Evolutionary conservation across 1,139 yeast species (phyloP), one percentile per base, ranked within the genome.

Genomic region (Pichia sp.): DNA sequence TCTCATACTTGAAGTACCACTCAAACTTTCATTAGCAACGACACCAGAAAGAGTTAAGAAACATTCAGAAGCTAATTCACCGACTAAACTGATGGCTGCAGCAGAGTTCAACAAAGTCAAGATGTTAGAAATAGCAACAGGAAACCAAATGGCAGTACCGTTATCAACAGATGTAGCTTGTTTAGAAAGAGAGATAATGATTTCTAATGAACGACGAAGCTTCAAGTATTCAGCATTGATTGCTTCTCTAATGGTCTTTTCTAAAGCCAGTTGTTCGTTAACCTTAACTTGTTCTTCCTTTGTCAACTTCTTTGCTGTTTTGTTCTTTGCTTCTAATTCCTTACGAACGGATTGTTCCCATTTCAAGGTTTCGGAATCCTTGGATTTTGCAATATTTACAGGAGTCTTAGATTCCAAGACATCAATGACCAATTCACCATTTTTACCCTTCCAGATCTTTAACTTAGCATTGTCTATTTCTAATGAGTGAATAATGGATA

Each of bases 301-400:
- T 10, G 95, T 75, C 42, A 84, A 70, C 59, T 84, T 85, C 66
- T 76, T 80, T 3, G 58, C 55, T 5, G 63, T 65, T 36, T 63
- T 64, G 42, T 67, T 66, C 37, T 71, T 71, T 48, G 73, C 71
- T 1, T 85, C 83, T 48, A 89, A 72, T 61, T 88, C 93, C 55
- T 81, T 81, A 58, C 91, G 79, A 40, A 93, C 77, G 44, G 78
- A 77, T 58, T 85, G 91, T 64, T 93, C 99, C 98, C 99, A 93
- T 60, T 87, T 83, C 53, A 79, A 73, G 15, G 90, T 86, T 58
- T 87, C 96, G 61, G 87, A 88, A 59, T 90, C 96, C 60, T 81
- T 88, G 5, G 54, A 51, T 38, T 53, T 53, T n/a, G 46, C 48
- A 30, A 52, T 37, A 32, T 42, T 45, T 10, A 38, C 43, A 4